Base-by-base conservation (phyloP, 495 filamentous ascomycete genomes). In the Penicillium psychrofluorescens region DNA sequence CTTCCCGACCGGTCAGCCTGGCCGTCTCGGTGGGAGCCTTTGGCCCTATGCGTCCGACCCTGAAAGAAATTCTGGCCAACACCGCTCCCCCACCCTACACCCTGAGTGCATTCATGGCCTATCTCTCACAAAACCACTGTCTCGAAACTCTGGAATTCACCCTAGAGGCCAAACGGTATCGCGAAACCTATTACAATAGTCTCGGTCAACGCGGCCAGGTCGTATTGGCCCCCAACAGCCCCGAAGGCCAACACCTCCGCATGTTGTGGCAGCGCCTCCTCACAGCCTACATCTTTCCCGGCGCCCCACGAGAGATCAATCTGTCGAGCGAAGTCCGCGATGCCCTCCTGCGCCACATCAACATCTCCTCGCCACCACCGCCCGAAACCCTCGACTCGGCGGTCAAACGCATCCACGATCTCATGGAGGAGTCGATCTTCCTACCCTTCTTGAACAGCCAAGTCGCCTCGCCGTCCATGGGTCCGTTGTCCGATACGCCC, bases 61-160 rank as follows among this genome's bases (percentile, higher is more conserved):
- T 99, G 38, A 71, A 83, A 38, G 90, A 97, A 50, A 89, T 99
- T 11, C 76, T 99, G 36, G 80, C 86, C 33, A 90, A 95, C 58
- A 79, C 79, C 15, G 86, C 94, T 41, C 84, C 88, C 1, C 82
- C 88, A 33, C 94, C 94, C 52, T 97, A 90, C 74, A 96, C 90
- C 2, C 76, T 97, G 12, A 79, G 79, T 51, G 92, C 94, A 15
- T 97, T 99, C 66, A 97, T 88, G 78, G 92, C 91, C 40, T 99
- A 92, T 59, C 78, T 97, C 16, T 96, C 94, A 2, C 90, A 95
- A 54, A 97, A 97, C 51, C 94, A 97, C 64, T 99, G 94, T 56
- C 67, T 97, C 35, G 94, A 99, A 64, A 99, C 88, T 7, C 68
- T 99, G 36, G 94, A 99, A 57, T 99, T 99, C 68, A 95, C 92